Conservation (phyloP, 1,284 basidiomycete genomes). For the Xerocomus cyaneibrunnescens region DNA sequence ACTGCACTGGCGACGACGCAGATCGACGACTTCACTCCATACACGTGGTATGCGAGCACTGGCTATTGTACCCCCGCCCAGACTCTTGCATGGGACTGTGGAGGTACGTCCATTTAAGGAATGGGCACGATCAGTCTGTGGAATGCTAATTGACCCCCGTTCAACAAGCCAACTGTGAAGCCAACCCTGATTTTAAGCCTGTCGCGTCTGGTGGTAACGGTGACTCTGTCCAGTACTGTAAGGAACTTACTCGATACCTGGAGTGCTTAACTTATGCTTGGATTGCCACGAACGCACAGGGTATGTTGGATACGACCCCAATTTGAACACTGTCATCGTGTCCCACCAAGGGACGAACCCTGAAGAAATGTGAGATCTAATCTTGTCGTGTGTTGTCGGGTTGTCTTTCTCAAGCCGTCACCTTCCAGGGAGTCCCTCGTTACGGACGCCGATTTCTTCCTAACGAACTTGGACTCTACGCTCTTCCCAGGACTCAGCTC, state of each 20-base stretch:
- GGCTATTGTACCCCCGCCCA: slow-evolving; percentile 51
- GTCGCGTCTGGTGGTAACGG: slow-evolving; percentile 66
- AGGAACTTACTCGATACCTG: slow-evolving; percentile 6
- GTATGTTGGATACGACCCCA: slow-evolving; percentile 42
- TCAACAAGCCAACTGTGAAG: slow-evolving; percentile 50
- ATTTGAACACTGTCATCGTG: slow-evolving; percentile 37
- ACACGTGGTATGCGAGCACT: slow-evolving; percentile 55
- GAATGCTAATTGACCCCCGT: background rate
- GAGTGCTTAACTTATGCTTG: background rate
- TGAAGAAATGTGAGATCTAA: slow-evolving; percentile 29
- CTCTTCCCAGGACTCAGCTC: slow-evolving; percentile 61
- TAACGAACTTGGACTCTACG: slow-evolving; percentile 40
- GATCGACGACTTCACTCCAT: slow-evolving; percentile 52
- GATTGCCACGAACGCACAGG: slow-evolving; percentile 21
- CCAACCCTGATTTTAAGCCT: slow-evolving; percentile 55
- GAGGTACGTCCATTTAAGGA: slow-evolving; percentile 41
- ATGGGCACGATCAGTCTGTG: background rate
- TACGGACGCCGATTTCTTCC: slow-evolving; percentile 52
- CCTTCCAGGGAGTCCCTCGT: slow-evolving; percentile 45
- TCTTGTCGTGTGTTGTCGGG: background rate
- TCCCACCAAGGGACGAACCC: slow-evolving; percentile 40
- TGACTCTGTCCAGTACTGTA: slow-evolving; percentile 48
- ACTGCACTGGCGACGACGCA: slow-evolving; percentile 42
- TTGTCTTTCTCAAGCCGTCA: background rate
- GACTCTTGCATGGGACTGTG: slow-evolving; percentile 59